These are phyloP conservation scores for Trichoderma sp. DNA, from an alignment of 2,329 filamentous ascomycete species.

Conservation along the genomic window DNA sequence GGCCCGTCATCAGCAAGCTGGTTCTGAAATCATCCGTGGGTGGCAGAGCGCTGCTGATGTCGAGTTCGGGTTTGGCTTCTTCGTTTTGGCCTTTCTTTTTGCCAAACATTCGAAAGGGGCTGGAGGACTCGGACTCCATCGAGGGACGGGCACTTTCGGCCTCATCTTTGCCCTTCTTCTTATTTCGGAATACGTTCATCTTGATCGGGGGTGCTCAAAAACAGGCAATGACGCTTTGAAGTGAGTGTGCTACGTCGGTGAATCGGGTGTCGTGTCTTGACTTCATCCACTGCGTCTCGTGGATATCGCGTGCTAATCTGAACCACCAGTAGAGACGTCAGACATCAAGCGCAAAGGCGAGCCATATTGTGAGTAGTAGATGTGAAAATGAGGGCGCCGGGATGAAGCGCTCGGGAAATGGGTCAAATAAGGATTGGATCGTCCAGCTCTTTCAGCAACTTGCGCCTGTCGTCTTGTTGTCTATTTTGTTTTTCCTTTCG, in stretches of 20 bases:
- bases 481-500: background rate
- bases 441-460: background rate
- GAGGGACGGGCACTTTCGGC: slow-evolving; percentile 50
- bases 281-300: background rate
- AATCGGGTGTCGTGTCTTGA: slow-evolving; percentile 5
- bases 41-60: slow-evolving; percentile 74
- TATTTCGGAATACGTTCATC: slow-evolving; percentile 76
- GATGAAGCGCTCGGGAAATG: background rate
- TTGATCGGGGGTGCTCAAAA: slow-evolving; percentile 5
- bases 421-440: background rate
- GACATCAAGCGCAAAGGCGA: slow-evolving; percentile 2
- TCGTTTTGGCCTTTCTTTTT: slow-evolving; percentile 58
- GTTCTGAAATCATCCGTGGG: slow-evolving; percentile 89
- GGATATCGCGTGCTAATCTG: background rate
- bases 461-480: background rate
- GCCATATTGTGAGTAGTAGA: background rate
- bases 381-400: background rate
- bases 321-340: slow-evolving; percentile 4
- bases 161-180: slow-evolving; percentile 64
- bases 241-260: background rate
- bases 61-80: slow-evolving; percentile 66
- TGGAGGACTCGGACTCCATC: slow-evolving; percentile 57
- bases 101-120: slow-evolving; percentile 58
- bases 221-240: background rate
- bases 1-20: slow-evolving; percentile 90